Evolutionary conservation across 164 flowering plant genomes (phyloP).

Genomic region (Berberis vulgaris): DNA sequence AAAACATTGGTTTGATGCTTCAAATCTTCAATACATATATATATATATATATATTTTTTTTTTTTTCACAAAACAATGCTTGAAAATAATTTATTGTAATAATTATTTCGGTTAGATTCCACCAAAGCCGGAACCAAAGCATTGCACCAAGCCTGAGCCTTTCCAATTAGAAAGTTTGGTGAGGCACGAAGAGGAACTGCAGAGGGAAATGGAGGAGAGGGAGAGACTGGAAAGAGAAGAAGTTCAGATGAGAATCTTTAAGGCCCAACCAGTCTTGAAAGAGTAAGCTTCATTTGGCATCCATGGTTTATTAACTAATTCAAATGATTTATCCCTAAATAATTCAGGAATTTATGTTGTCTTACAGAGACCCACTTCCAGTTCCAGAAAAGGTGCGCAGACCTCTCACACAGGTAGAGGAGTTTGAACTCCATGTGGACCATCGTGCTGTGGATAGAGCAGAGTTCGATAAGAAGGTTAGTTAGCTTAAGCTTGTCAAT

Average conservation of each 20-base stretch:
- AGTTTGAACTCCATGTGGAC: conserved; percentile 60
- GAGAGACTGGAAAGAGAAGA: conserved; percentile 61
- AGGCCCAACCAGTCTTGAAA: conserved; percentile 74
- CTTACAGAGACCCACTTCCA: conserved; percentile 89
- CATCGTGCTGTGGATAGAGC: conserved; percentile 80
- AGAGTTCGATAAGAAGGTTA: conserved; percentile 80
- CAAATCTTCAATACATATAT: not conserved
- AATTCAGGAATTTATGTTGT: not conserved
- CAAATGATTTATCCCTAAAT: not conserved
- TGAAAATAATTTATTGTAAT: not conserved
- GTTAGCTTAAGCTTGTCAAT: not conserved
- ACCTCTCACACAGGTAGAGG: conserved; percentile 81
- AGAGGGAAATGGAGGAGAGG: conserved; percentile 78
- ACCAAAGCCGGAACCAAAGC: conserved; percentile 89
- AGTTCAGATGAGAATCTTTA: conserved; percentile 68
- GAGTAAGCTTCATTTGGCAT: conserved; percentile 39
- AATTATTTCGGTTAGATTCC: conserved; percentile 45
- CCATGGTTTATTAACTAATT: not conserved
- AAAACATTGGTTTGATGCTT: not conserved
- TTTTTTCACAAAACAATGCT: not conserved
- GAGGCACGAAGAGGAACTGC: conserved; percentile 92
- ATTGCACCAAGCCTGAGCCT: conserved; percentile 77
- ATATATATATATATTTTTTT: not conserved
- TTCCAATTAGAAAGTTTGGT: conserved; percentile 82
- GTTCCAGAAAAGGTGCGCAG: conserved; percentile 68